Base-by-base conservation (phyloP, 345 rosid genomes). In the Populus ilicifolia region DNA sequence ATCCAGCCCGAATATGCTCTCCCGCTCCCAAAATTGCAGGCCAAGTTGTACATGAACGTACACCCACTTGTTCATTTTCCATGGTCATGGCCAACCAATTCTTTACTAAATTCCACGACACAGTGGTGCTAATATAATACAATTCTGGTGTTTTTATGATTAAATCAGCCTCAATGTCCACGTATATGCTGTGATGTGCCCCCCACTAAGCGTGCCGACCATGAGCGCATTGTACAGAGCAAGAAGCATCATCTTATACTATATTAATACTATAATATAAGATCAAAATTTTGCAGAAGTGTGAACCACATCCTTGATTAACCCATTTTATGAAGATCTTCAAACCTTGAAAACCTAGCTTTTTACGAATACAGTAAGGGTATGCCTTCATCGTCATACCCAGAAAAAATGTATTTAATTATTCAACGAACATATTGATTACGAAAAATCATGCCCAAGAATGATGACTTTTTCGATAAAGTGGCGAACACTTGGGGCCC, bases 401-500 rank as follows among this genome's bases (percentile, higher is more conserved):
- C 20, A 52, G 20, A 18, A 20, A 20, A 52, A 52, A 18, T 52
- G 59, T 52, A 52, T 52, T 52, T 18, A 20, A 52, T 52, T 52
- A 52, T 52, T 52, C 5, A 20, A 52, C 23, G 20, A 52, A 52
- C 59, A 52, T 52, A 20, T 64, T 29, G 77, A 69, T 68, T 17
- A 75, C n/a, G 20, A 50, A 39, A 69, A 17, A 74, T 21, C 33
- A 59, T 69, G 25, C 11, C 68, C 54, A 56, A 0, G 41, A 68
- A 76, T 76, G 73, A 76, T 76, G 67, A 39, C 21, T 36, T 54
- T 27, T 3, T 11, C 25, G 33, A 69, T 43, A 30, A 77, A 70
- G 74, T 27, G 69, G 75, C 48, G 3, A 30, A 41, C 79, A 69
- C 12, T 13, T 16, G 41, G 79, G 56, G 21, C 69, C 74, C 78